These are phyloP conservation scores for Aspergillus mulundensis DNA, from an alignment of 495 filamentous ascomycete species.

Conservation along the genomic window DNA sequence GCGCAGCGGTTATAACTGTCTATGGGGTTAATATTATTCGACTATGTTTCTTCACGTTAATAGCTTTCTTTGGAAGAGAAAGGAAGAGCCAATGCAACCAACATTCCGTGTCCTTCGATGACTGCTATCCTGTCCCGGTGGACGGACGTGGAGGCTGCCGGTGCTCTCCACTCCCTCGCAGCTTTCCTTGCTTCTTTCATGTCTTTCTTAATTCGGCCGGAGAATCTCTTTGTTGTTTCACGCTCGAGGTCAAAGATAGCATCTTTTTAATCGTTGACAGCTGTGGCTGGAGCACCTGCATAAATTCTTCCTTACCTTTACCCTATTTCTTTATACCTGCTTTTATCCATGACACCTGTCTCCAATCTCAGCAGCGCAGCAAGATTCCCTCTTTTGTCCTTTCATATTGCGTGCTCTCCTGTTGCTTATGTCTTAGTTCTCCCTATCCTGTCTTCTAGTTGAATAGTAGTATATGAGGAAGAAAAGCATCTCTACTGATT, in stretches of 20 bases:
- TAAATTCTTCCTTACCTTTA: constrained; percentile 22
- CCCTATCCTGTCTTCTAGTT: constrained; percentile 32
- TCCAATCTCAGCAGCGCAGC: constrained; percentile 43
- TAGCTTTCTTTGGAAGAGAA: constrained; percentile 37
- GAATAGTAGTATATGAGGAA: constrained; percentile 36
- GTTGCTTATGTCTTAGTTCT: constrained; percentile 29
- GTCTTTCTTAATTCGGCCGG: constrained; percentile 22
- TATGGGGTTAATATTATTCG: constrained; percentile 44
- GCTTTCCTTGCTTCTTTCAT: constrained; percentile 19
- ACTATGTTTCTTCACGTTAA: constrained; percentile 49
- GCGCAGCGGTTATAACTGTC: constrained; percentile 39
- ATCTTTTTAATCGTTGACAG: constrained; percentile 37
- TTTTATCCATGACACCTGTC: constrained; percentile 36
- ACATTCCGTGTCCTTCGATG: constrained; percentile 21
- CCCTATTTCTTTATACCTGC: constrained; percentile 24
- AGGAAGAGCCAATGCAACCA: constrained; percentile 25
- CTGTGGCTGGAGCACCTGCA: constrained; percentile 29
- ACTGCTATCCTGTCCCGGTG: constrained; percentile 10
- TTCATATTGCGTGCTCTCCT: constrained; percentile 28
- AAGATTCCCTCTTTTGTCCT: constrained; percentile 41
- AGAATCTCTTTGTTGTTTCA: constrained; percentile 21
- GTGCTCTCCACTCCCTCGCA: constrained; percentile 14
- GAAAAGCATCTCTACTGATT: constrained; percentile 29
- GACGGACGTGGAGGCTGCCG: constrained; percentile 11
- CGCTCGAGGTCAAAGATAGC: constrained; percentile 34